Evolutionary conservation across 208 protist species (phyloP).

Genomic region (Phytomonas sp.): DNA sequence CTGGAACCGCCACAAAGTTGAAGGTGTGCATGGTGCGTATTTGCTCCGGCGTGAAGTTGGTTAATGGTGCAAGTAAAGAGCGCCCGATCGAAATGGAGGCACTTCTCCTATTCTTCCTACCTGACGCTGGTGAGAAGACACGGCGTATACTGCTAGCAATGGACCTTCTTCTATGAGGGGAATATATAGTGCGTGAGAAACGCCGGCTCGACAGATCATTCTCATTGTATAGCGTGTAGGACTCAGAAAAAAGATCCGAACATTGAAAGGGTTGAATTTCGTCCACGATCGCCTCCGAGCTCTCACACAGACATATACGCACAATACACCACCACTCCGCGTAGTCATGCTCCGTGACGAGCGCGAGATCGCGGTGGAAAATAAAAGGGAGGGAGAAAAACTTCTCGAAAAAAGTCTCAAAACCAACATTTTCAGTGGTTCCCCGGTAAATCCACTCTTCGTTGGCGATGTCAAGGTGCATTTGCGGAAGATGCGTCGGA

Average conservation of each 20-base stretch:
- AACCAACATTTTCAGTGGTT: constrained; percentile 54
- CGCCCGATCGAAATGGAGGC: not conserved
- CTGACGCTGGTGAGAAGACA: too few relatives aligned
- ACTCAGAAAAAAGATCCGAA: not conserved
- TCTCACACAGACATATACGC: constrained; percentile 56
- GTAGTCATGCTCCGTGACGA: constrained; percentile 43
- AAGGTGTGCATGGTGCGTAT: constrained; percentile 21
- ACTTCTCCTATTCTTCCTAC: too few relatives aligned
- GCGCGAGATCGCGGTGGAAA: constrained; percentile 54
- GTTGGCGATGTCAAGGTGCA: constrained; percentile 66
- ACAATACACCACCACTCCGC: constrained; percentile 76
- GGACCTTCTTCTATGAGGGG: too few relatives aligned
- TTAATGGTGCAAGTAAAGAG: constrained; percentile 35
- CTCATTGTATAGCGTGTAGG: not conserved
- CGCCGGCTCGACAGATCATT: not conserved
- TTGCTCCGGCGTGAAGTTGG: constrained; percentile 24
- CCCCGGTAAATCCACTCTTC: constrained; percentile 85
- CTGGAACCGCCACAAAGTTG: constrained; percentile 9
- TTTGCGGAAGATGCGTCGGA: constrained; percentile 32
- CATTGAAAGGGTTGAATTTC: not conserved
- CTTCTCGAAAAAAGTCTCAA: constrained; percentile 74
- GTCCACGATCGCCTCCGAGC: not conserved
- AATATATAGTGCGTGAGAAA: too few relatives aligned
- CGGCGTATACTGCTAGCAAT: too few relatives aligned
- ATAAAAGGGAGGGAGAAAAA: constrained; percentile 79